Evolutionary conservation across 805 yeast species (phyloP).

Genomic region (Ogataea philodendri): DNA sequence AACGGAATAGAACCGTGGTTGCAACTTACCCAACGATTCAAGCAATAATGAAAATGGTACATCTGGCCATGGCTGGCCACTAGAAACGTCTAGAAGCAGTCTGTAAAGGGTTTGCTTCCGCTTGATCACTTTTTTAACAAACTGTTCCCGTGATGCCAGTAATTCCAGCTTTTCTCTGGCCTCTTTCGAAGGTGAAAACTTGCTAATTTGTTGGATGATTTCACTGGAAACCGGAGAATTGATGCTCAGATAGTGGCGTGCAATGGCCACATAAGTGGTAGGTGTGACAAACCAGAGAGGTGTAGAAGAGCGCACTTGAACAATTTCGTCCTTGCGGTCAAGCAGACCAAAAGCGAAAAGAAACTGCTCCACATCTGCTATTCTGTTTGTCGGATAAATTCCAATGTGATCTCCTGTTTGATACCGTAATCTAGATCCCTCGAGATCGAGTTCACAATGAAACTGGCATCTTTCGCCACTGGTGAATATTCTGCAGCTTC

Average conservation of each 20-base stretch:
- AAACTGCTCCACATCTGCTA: slow-evolving; percentile 62
- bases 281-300: slow-evolving; percentile 62
- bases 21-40: slow-evolving; percentile 73
- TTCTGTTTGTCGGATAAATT: slow-evolving; percentile 79
- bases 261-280: slow-evolving; percentile 72
- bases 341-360: slow-evolving; percentile 57
- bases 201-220: slow-evolving; percentile 60
- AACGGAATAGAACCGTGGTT: slow-evolving; percentile 91
- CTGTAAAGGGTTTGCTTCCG: slow-evolving; percentile 66
- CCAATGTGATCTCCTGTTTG: slow-evolving; percentile 94
- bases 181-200: slow-evolving; percentile 68
- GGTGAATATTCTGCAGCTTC: slow-evolving; percentile 35
- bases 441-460: slow-evolving; percentile 75
- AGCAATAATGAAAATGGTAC: slow-evolving; percentile 82
- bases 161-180: slow-evolving; percentile 44
- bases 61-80: slow-evolving; percentile 57
- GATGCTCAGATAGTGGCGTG: slow-evolving; percentile 79
- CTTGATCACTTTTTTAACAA: slow-evolving; percentile 46
- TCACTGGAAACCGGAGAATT: slow-evolving; percentile 86
- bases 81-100: slow-evolving; percentile 56
- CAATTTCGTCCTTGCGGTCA: slow-evolving; percentile 45
- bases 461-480: slow-evolving; percentile 61
- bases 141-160: slow-evolving; percentile 42
- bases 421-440: slow-evolving; percentile 67
- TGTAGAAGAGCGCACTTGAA: slow-evolving; percentile 60